Evolutionary conservation across 805 yeast genomes (phyloP), one percentile per base, ranked within the genome.

Genomic region (Ogataea saltuana): DNA sequence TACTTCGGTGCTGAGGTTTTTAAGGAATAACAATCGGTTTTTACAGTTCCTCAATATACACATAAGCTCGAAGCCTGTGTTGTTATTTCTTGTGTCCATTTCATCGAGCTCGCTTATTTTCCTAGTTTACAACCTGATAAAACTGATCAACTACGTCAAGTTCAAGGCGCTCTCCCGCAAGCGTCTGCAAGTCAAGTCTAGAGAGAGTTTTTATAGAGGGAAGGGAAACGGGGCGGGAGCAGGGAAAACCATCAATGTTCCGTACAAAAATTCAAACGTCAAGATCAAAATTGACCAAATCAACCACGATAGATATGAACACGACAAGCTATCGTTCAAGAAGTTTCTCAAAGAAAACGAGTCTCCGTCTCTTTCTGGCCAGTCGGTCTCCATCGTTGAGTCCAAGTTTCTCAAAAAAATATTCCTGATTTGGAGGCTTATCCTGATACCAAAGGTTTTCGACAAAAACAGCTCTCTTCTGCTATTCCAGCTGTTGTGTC

Each of bases 351-450:
- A 69, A 39, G 66, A 61, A 20, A 54, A 53, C 35, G 65, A 51
- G 25, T 17, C 44, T 8, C 12, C 28, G 5, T 35, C 41, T 11
- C 6, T n/a, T 15, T 28, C 25, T 19, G 36, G 15, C 20, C 34
- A 42, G 33, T 2, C 35, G 9, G 18, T n/a, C n/a, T 26, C 41
- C 6, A 45, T 45, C 17, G 48, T 58, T 6, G 59, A 81, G 56
- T 81, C 88, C 19, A 76, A 76, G 54, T 87, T 88, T 54, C 63
- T 87, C 46, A 78, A 79, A 47, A 95, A 89, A 67, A 67, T 88
- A 50, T 68, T 70, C 29, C 85, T 90, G 25, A 76, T 90, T 30
- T 85, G 95, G 84, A 75, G 79, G 54, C 48, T 60, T 19, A 85
- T 90, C 29, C 69, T 90, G 51, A 80, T 89, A n/a, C 97, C 97